phyloP scores from a whole-genome alignment of 495 filamentous ascomycete species.

The Aspergillus saccharolyticus region DNA sequence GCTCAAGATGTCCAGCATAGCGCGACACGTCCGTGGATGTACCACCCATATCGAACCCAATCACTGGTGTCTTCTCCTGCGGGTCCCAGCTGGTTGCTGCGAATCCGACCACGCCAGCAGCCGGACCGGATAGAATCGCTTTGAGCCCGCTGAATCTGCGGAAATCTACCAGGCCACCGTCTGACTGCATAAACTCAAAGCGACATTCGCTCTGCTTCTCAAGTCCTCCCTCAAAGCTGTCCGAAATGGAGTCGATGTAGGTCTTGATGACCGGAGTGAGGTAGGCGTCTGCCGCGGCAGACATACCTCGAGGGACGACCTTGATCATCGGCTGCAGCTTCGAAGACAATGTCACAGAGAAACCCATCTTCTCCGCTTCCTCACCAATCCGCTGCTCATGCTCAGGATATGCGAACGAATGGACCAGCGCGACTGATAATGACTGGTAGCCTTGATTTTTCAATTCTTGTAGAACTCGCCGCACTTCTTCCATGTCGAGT shows the following conservation, averaged over 20 bases:
- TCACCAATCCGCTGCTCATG: slow-evolving; percentile 47
- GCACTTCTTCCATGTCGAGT: slow-evolving; percentile 33
- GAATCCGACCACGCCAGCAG: slow-evolving; percentile 81
- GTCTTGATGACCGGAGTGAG: slow-evolving; percentile 93
- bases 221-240: slow-evolving; percentile 48
- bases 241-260: slow-evolving; percentile 85
- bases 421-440: slow-evolving; percentile 48
- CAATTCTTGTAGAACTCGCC: slow-evolving; percentile 34
- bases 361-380: slow-evolving; percentile 44
- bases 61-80: slow-evolving; percentile 80
- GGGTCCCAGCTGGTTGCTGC: slow-evolving; percentile 89
- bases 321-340: slow-evolving; percentile 82
- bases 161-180: slow-evolving; percentile 53
- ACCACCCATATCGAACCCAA: slow-evolving; percentile 96
- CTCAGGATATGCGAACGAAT: slow-evolving; percentile 50
- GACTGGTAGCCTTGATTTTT: slow-evolving; percentile 44
- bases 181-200: slow-evolving; percentile 53
- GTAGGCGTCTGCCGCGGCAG: slow-evolving; percentile 91
- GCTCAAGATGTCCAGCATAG: slow-evolving; percentile 90
- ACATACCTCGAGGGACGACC: slow-evolving; percentile 72
- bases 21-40: slow-evolving; percentile 93
- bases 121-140: slow-evolving; percentile 56
- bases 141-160: slow-evolving; percentile 53
- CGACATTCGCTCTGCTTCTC: slow-evolving; percentile 40
- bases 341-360: slow-evolving; percentile 50